These are phyloP conservation scores for Medicago ruthenica DNA, from an alignment of 306 rosid genomes.

Conservation along the genomic window DNA sequence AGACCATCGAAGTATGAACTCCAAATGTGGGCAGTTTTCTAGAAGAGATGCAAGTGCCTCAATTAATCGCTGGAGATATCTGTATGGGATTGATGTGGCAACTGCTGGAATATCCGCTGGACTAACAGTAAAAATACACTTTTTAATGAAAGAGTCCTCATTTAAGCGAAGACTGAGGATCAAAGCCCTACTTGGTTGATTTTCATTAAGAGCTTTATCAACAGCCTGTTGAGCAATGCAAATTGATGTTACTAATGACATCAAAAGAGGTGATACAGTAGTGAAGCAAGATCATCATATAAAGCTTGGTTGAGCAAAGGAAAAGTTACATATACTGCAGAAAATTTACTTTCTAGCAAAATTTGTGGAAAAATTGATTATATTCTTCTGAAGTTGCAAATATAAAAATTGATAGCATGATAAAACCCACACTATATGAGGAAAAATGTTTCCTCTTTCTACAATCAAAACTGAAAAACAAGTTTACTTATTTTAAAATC, in stretches of 20 bases:
- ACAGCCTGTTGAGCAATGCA: slow-evolving; percentile 70
- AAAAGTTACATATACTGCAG: not conserved
- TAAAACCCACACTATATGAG: slow-evolving; percentile 1
- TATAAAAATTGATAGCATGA: not conserved
- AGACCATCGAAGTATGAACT: slow-evolving; percentile 86
- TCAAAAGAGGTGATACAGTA: slow-evolving; percentile 20
- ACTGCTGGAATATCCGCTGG: slow-evolving; percentile 71
- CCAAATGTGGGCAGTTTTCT: slow-evolving; percentile 87
- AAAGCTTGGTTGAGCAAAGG: slow-evolving; percentile 7
- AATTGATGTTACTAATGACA: slow-evolving; percentile 25
- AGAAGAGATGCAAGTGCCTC: slow-evolving; percentile 85
- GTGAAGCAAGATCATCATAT: slow-evolving; percentile 7
- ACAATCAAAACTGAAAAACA: slow-evolving; percentile 12
- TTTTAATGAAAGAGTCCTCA: slow-evolving; percentile 71
- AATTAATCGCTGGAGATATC: slow-evolving; percentile 79
- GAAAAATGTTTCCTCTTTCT: not conserved
- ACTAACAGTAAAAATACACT: slow-evolving; percentile 76
- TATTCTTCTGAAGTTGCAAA: slow-evolving; percentile 4
- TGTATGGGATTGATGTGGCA: slow-evolving; percentile 64
- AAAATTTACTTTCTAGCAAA: slow-evolving; percentile 1
- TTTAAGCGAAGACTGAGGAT: slow-evolving; percentile 85
- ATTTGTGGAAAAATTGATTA: not conserved
- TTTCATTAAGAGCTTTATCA: slow-evolving; percentile 71
- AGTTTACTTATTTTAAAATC: not conserved
- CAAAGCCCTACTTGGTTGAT: slow-evolving; percentile 75